These are phyloP conservation scores for Anisodus acutangulus DNA, from an alignment of 257 asterid genomes.

Conservation along the genomic window DNA sequence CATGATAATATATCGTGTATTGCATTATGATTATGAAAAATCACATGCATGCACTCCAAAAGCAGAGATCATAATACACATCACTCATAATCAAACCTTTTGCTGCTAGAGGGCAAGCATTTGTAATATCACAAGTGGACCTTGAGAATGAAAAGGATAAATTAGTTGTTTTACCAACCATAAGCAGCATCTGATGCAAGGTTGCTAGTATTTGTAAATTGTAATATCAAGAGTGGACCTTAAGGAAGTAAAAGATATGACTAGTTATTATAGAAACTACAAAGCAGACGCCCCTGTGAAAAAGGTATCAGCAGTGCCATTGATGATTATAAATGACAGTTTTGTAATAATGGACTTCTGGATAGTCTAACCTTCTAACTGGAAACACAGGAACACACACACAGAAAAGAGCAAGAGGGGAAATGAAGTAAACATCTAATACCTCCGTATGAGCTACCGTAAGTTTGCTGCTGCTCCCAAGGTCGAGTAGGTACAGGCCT, in stretches of 20 bases:
- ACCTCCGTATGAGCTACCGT: slow-evolving; percentile 80
- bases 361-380: background rate
- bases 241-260: background rate
- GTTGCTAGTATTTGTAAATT: background rate
- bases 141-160: background rate
- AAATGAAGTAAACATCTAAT: background rate
- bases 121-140: background rate
- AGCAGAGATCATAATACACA: background rate
- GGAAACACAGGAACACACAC: background rate
- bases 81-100: background rate
- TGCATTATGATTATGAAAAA: background rate
- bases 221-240: background rate
- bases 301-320: background rate
- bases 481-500: slow-evolving; percentile 93
- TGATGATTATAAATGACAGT: background rate
- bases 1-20: background rate
- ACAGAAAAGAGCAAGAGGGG: background rate
- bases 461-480: slow-evolving; percentile 81
- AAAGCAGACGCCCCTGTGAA: background rate
- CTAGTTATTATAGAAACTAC: too few species aligned
- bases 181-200: background rate
- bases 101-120: background rate
- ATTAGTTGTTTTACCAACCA: background rate
- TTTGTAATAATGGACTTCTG: background rate
- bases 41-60: slow-evolving; percentile 18